Percentiles rank a stretch among this genome's conserved stretches.
These are phyloP conservation scores for Neocatenulostroma microsporum DNA, from an alignment of 2,329 filamentous ascomycete species.

Conservation along the genomic window DNA sequence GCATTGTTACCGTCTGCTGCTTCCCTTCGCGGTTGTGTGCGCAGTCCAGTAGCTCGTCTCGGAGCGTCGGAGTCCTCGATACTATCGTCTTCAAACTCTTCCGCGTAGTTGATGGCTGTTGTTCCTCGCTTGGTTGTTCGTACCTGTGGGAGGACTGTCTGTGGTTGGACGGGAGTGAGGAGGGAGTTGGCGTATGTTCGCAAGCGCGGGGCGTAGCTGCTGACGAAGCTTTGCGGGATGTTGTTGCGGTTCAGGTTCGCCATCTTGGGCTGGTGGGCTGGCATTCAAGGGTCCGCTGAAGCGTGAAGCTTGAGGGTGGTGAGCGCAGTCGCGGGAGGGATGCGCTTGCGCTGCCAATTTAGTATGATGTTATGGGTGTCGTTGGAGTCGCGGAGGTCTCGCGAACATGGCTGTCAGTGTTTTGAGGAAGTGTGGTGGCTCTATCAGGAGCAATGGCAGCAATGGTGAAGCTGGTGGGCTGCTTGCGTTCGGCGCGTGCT, in stretches of 20 bases:
- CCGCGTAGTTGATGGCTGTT: constrained; percentile 93
- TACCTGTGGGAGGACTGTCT: constrained; percentile 57
- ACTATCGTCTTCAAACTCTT: constrained; percentile 86
- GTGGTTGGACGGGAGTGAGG: constrained; percentile 72
- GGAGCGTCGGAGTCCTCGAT: constrained; percentile 68
- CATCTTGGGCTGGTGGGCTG: constrained; percentile 13
- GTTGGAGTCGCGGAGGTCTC: constrained; percentile 16
- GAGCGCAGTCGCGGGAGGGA: constrained; percentile 11
- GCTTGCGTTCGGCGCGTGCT: constrained; percentile 4
- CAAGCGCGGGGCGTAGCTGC: constrained; percentile 83
- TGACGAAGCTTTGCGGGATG: constrained; percentile 78
- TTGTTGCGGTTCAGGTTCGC: constrained; percentile 34
- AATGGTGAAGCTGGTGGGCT: neutral
- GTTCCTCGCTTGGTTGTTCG: constrained; percentile 97
- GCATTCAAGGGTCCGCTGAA: constrained; percentile 12
- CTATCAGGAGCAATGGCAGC: neutral
- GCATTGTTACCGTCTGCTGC: constrained; percentile 57
- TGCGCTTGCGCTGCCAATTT: neutral
- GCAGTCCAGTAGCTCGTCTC: constrained; percentile 64
- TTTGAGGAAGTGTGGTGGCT: constrained; percentile 6
- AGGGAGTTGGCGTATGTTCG: constrained; percentile 88
- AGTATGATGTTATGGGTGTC: constrained; percentile 16
- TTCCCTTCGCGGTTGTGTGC: constrained; percentile 62
- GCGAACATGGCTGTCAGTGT: constrained; percentile 7
- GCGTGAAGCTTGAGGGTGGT: too few relatives aligned